Conservation (phyloP, 192 early-diverging fungal genomes). For the Coemansia furcata region DNA sequence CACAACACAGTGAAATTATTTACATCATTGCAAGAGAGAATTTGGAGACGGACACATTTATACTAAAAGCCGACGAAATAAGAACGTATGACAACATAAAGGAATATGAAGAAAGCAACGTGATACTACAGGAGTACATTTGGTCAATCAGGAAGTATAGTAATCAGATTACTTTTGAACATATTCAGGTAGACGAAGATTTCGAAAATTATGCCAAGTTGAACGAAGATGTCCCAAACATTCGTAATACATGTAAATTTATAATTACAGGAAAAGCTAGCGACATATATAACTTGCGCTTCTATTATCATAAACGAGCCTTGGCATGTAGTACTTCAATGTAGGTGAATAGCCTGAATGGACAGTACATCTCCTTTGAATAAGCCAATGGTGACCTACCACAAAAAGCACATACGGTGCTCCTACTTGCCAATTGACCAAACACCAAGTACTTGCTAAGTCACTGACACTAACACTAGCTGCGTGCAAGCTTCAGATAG, state of each 20-base stretch:
- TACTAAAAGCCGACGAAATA: too few relatives aligned
- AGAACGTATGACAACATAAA: not conserved
- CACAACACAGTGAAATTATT: too few relatives aligned
- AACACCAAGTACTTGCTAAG: too few relatives aligned
- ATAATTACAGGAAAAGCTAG: not conserved
- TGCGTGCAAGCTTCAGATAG: too few relatives aligned
- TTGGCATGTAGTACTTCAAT: not conserved
- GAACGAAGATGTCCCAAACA: not conserved
- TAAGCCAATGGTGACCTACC: not conserved
- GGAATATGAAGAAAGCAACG: not conserved
- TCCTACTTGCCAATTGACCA: not conserved
- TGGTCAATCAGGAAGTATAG: not conserved
- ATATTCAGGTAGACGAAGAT: not conserved
- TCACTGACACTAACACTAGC: too few relatives aligned
- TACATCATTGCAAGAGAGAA: too few relatives aligned
- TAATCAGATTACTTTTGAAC: not conserved
- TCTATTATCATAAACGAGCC: not conserved
- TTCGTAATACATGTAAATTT: not conserved
- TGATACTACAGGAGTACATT: not conserved
- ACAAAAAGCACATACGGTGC: not conserved
- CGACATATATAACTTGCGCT: not conserved
- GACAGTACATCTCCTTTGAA: not conserved
- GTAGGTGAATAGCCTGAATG: not conserved
- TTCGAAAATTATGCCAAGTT: not conserved
- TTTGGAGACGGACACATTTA: too few relatives aligned